Evolutionary conservation across 176 grass and related monocot genomes (phyloP).

Genomic region (Elaeis guineensis): DNA sequence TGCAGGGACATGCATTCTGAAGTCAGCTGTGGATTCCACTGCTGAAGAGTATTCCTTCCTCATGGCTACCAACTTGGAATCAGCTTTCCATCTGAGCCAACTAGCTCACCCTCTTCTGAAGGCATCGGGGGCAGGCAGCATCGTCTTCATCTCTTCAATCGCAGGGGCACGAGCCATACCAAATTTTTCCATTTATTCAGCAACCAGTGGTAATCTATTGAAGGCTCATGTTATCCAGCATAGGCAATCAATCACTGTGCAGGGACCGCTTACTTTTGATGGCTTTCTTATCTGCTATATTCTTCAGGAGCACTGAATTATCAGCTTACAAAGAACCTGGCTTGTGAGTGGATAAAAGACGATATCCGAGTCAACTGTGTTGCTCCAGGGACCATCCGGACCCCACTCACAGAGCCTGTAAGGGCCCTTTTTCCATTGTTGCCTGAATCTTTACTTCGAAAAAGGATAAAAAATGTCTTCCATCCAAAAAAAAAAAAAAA

Average conservation of each 20-base stretch:
- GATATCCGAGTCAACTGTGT: conserved; percentile 10
- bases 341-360: conserved; percentile 5
- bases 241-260: no score
- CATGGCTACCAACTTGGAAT: conserved; percentile 36
- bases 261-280: no score
- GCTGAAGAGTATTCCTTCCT: conserved; percentile 12
- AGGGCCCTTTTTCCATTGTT: no score
- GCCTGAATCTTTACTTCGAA: no score
- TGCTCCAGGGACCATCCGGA: background rate
- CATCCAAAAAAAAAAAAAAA: no score
- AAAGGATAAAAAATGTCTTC: no score
- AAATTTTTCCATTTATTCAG: no score
- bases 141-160: conserved; percentile 32
- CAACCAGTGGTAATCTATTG: no score
- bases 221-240: no score
- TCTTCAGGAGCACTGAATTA: background rate
- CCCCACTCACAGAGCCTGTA: no score
- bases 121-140: background rate
- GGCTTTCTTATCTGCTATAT: no score
- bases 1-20: conserved; percentile 12
- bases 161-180: background rate
- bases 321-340: background rate
- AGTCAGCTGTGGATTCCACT: conserved; percentile 1
- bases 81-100: conserved; percentile 35
- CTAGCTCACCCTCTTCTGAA: no score